Percentiles rank a stretch among this genome's conserved stretches.
Conservation (phyloP, 441 rosid species). For the Hypseocharis bilobata region DNA sequence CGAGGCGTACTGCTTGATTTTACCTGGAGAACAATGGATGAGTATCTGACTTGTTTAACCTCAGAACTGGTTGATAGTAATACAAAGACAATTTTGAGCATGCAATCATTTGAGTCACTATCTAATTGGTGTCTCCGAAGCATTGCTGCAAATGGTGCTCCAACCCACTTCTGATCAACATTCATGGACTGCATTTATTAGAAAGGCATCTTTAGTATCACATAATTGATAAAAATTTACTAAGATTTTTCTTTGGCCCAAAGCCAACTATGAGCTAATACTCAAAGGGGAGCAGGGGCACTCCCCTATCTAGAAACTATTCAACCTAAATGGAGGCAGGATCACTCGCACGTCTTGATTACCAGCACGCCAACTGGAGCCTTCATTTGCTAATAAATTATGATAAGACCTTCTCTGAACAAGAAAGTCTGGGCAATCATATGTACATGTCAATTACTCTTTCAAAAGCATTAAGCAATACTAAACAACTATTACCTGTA, state of each 20-base stretch:
- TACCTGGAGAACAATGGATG: constrained; percentile 81
- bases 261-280: not conserved
- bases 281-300: too few relatives aligned
- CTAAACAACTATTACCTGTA: constrained; percentile 50
- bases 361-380: not conserved
- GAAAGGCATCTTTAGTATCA: constrained; percentile 11
- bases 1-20: constrained; percentile 9
- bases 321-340: not conserved
- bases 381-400: constrained; percentile 4
- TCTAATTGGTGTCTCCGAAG: constrained; percentile 64
- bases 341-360: not conserved
- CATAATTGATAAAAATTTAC: not conserved
- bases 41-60: constrained; percentile 70
- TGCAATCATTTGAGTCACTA: constrained; percentile 40
- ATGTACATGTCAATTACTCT: constrained; percentile 15
- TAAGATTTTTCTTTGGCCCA: not conserved
- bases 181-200: constrained; percentile 49
- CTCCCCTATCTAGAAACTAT: not conserved
- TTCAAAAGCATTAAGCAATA: constrained; percentile 16
- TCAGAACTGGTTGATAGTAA: constrained; percentile 53
- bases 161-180: constrained; percentile 70
- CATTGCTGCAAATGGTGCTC: constrained; percentile 88
- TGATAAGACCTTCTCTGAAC: constrained; percentile 15
- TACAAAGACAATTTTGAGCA: constrained; percentile 48
- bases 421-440: constrained; percentile 17